phyloP scores from a whole-genome alignment of 371 early-diverging fungal genomes.

The Mucor plumbeus region DNA sequence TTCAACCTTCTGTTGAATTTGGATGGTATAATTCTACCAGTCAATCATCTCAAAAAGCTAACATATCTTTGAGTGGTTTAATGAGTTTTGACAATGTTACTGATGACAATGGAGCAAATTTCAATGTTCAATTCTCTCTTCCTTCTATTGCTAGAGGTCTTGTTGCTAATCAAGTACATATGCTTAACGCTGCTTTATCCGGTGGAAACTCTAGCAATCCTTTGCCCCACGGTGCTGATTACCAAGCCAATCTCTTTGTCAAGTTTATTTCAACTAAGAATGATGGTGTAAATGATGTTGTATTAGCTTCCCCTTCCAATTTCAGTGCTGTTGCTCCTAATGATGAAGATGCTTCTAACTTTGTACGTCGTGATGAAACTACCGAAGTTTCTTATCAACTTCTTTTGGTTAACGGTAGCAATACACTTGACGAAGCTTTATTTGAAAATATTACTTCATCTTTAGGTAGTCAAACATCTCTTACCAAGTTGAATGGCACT shows the following conservation, averaged over 20 bases:
- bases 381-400: background rate
- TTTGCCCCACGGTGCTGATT: conserved; percentile 19
- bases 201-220: conserved; percentile 10
- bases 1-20: conserved; percentile 14
- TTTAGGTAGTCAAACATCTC: background rate
- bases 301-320: conserved; percentile 7
- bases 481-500: conserved; percentile 5
- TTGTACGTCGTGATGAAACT: background rate
- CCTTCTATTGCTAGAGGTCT: conserved; percentile 4
- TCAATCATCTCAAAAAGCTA: background rate
- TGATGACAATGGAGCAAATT: conserved; percentile 3
- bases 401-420: background rate
- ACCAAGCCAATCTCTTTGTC: conserved; percentile 7
- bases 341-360: background rate
- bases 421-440: background rate
- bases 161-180: background rate
- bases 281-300: conserved; percentile 1
- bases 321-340: conserved; percentile 3
- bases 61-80: conserved; percentile 14
- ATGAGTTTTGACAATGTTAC: conserved; percentile 5
- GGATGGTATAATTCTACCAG: conserved; percentile 6
- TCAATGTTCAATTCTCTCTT: conserved; percentile 8
- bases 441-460: conserved; percentile 7
- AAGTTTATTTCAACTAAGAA: background rate
- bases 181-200: background rate